Conservation (phyloP, 2,329 filamentous ascomycete genomes). For the Lecanosticta acicola region DNA sequence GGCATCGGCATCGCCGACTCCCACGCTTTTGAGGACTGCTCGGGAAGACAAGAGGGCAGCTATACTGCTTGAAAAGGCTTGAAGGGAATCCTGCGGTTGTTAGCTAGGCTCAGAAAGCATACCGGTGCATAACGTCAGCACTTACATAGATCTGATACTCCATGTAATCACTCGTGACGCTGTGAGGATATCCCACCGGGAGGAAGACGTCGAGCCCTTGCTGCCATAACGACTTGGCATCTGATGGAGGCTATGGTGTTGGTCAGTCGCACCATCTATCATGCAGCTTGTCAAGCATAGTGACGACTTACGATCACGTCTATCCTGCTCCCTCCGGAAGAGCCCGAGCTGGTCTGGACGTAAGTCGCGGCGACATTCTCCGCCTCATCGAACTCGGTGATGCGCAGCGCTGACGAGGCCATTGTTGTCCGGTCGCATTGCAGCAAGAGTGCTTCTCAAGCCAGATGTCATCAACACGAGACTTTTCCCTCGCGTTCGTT, state of each 20-base stretch:
- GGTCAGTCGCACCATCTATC: constrained; percentile 8
- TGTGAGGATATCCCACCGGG: constrained; percentile 81
- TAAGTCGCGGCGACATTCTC: constrained; percentile 47
- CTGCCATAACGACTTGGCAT: constrained; percentile 31
- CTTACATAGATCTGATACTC: constrained; percentile 67
- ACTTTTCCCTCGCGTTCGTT: not conserved
- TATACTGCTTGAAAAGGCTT: constrained; percentile 79
- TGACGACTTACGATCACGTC: constrained; percentile 41
- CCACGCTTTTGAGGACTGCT: constrained; percentile 71
- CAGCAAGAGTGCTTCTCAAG: constrained; percentile 1
- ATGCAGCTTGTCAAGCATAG: constrained; percentile 18
- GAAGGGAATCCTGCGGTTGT: constrained; percentile 60
- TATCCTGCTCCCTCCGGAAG: constrained; percentile 33
- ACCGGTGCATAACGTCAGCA: constrained; percentile 3
- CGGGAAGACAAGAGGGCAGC: constrained; percentile 72
- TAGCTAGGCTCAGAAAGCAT: not conserved
- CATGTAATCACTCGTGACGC: constrained; percentile 78
- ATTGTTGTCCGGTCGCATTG: constrained; percentile 7
- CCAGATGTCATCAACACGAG: not conserved
- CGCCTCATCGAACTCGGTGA: constrained; percentile 46
- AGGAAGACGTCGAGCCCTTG: constrained; percentile 66
- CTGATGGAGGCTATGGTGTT: constrained; percentile 8
- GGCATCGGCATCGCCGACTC: constrained; percentile 73
- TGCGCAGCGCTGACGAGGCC: constrained; percentile 13
- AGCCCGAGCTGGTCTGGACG: constrained; percentile 36